phyloP scores from a whole-genome alignment of 1,139 yeast species.

The Yamadazyma siamensis region DNA sequence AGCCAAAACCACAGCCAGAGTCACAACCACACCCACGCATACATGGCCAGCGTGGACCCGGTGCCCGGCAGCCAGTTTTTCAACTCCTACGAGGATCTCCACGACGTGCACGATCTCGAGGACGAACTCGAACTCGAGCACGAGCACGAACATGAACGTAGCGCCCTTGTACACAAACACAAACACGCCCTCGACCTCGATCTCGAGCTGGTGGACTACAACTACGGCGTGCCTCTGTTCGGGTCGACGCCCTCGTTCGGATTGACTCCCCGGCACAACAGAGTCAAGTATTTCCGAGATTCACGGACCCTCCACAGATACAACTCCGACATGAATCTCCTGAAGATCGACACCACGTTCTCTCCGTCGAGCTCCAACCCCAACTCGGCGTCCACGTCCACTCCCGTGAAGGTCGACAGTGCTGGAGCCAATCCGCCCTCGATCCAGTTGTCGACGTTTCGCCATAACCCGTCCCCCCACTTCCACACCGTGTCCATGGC shows the following conservation, averaged over 20 bases:
- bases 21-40: slow-evolving; percentile 6
- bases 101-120: slow-evolving; percentile 4
- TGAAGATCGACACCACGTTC: no score
- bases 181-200: no score
- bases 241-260: slow-evolving; percentile 1
- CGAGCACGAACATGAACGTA: neutral
- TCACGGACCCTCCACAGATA: slow-evolving; percentile 8
- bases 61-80: slow-evolving; percentile 3
- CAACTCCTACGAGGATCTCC: slow-evolving; percentile 8
- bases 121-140: slow-evolving; percentile 5
- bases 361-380: slow-evolving; percentile 11
- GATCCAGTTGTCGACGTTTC: slow-evolving; percentile 19
- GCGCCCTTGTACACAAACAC: slow-evolving; percentile 1
- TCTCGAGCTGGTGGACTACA: no score
- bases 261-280: slow-evolving; percentile 1
- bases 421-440: slow-evolving; percentile 2
- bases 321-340: slow-evolving; percentile 6
- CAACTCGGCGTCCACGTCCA: slow-evolving; percentile 8
- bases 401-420: slow-evolving; percentile 7
- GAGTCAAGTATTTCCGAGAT: no score
- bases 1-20: no score
- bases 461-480: slow-evolving; percentile 12
- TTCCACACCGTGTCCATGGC: no score
- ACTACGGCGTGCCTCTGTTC: neutral
- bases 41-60: no score